Evolutionary conservation across 805 yeast species (phyloP), one percentile per base, ranked within the genome.

Genomic region (Torulaspora gathmanii): DNA sequence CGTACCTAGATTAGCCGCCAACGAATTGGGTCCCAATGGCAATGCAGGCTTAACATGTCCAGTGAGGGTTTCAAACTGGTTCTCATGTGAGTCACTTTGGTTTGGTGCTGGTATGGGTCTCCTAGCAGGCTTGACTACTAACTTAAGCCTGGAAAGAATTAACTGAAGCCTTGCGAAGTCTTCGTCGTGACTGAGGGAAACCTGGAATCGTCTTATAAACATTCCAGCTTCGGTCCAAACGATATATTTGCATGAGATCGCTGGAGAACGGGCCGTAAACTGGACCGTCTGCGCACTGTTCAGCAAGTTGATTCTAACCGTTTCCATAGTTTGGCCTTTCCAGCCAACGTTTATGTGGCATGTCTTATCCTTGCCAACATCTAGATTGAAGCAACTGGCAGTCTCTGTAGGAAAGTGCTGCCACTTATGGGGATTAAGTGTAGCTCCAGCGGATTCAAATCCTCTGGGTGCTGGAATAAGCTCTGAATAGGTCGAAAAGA

Each of bases 161-260:
- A 34, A 11, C 13, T 26, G 29, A n/a, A 34, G 44, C 9, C 29
- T 35, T 3, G 20, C 30, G 45, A 52, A 60, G 12, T 57, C 63
- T 3, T 25, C 27, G 2, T 36, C 46, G 29, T 42, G 47, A 3
- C 22, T 23, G 19, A 61, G 52, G 7, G 51, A 49, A 3, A 63
- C 35, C 44, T 63, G 67, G 37, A 63, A 63, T 17, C 66, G 43
- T 37, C 44, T 57, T 36, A 61, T 30, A 13, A 37, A 45, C 13
- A 35, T 31, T 7, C 12, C 20, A 5, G 45, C 36, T 17, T 40
- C 40, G 7, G 31, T 34, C 4, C 20, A 13, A 7, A 44, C 30
- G 19, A 63, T 34, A 44, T 60, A 60, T 40, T 63, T 63, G 40
- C 65, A 60, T 12, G 65, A 52, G 4, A 63, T 45, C 1, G 60